These are phyloP conservation scores for Talaromyces marneffei DNA, from an alignment of 2,329 filamentous ascomycete genomes.

Conservation along the genomic window DNA sequence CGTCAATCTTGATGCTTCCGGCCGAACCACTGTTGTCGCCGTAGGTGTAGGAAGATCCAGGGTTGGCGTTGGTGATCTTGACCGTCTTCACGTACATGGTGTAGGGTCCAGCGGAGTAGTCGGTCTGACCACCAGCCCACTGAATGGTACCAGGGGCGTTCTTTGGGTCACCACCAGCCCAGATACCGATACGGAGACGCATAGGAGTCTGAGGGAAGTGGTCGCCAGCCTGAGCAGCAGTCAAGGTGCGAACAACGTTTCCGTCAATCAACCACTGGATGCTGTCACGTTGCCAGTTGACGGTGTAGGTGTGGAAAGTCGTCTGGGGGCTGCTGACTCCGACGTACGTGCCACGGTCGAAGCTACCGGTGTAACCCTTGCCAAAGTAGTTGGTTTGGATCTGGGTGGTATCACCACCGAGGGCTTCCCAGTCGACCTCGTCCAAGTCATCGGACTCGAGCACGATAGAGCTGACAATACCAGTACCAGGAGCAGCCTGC, in stretches of 20 bases:
- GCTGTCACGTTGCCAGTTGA: slow-evolving; percentile 62
- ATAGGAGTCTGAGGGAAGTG: slow-evolving; percentile 69
- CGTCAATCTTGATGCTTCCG: slow-evolving; percentile 65
- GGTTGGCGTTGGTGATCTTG: slow-evolving; percentile 51
- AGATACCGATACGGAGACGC: slow-evolving; percentile 64
- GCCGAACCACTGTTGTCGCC: slow-evolving; percentile 56
- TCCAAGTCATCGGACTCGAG: slow-evolving; percentile 90
- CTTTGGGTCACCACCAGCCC: slow-evolving; percentile 56
- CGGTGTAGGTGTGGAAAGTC: slow-evolving; percentile 41
- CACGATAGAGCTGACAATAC: slow-evolving; percentile 88
- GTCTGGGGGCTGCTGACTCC: slow-evolving; percentile 53
- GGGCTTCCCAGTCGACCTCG: slow-evolving; percentile 74
- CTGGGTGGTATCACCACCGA: slow-evolving; percentile 31
- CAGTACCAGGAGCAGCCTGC: slow-evolving; percentile 78
- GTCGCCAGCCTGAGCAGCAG: slow-evolving; percentile 53
- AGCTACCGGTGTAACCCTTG: slow-evolving; percentile 73
- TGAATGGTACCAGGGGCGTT: slow-evolving; percentile 49
- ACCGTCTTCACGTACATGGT: slow-evolving; percentile 67
- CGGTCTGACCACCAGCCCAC: slow-evolving; percentile 65
- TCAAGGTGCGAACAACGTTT: slow-evolving; percentile 55
- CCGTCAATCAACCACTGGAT: slow-evolving; percentile 63
- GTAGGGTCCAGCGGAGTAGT: slow-evolving; percentile 62
- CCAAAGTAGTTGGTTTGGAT: slow-evolving; percentile 92
- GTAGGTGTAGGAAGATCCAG: slow-evolving; percentile 60
- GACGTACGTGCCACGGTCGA: slow-evolving; percentile 80